Evolutionary conservation across 805 yeast genomes (phyloP), one percentile per base, ranked within the genome.

Genomic region (Kodamaea hsintzibuensis): DNA sequence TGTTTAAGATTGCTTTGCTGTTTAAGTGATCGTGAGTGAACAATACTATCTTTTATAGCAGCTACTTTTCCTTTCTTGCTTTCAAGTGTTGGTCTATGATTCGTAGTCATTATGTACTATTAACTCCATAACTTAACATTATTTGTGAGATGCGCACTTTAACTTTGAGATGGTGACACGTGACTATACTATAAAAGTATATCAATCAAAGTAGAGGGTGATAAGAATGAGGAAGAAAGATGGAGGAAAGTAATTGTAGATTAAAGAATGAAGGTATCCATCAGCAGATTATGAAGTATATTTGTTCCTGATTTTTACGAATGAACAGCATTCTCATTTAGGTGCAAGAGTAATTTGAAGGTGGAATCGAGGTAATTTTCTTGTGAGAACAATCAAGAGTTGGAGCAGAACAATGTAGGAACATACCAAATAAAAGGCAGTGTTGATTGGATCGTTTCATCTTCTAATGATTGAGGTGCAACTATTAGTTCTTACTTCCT

Each of bases 81-180:
- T 53, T 75, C 79, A 37, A 75, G 62, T 5, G 77, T 72, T 7
- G 79, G 79, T 48, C 78, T 62, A 55, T 75, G 78, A 55, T 75
- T 75, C 7, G 77, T 70, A n/a, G 78, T 72, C 77, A 73, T 74
- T 8, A 42, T 14, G 50, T 17, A 16, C 12, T n/a, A n/a, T n/a
- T n/a, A n/a, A n/a, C n/a, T n/a, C n/a, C n/a, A n/a, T n/a, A n/a
- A n/a, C n/a, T n/a, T n/a, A n/a, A n/a, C n/a, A n/a, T n/a, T n/a
- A n/a, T n/a, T n/a, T n/a, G n/a, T n/a, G n/a, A n/a, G n/a, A n/a
- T n/a, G n/a, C n/a, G n/a, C n/a, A n/a, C n/a, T n/a, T n/a, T n/a
- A n/a, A n/a, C n/a, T n/a, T n/a, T n/a, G n/a, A n/a, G n/a, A n/a
- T 22, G 25, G 25, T 22, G 25, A 6, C 25, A 22, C 25, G 25